Percentiles rank a stretch among this genome's conserved stretches.
Conservation (phyloP, 495 filamentous ascomycete species). For the Hypomontagnella monticulosa region DNA sequence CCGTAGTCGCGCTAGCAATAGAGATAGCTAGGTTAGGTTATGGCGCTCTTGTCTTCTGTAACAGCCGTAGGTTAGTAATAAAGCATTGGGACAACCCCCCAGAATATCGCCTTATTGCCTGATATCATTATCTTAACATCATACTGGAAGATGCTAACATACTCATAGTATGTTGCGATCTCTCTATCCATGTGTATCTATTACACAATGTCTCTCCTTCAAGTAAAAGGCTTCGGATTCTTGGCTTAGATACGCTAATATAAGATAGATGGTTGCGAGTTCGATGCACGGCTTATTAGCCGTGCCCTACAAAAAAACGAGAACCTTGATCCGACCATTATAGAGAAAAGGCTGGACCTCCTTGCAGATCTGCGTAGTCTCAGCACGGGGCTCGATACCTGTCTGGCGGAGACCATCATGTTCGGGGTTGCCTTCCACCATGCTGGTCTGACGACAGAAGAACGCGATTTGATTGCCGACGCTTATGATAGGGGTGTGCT, state of each 20-base stretch:
- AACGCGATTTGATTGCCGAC: slow-evolving; percentile 76
- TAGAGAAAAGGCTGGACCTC: slow-evolving; percentile 71
- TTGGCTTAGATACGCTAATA: slow-evolving; percentile 15
- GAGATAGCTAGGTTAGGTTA: slow-evolving; percentile 73
- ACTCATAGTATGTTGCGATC: slow-evolving; percentile 25
- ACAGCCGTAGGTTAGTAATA: slow-evolving; percentile 61
- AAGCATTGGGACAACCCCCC: too few species aligned
- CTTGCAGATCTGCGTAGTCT: slow-evolving; percentile 74
- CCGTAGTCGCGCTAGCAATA: slow-evolving; percentile 73
- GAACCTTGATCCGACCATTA: slow-evolving; percentile 56
- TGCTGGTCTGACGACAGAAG: slow-evolving; percentile 81
- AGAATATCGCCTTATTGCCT: slow-evolving; percentile 8
- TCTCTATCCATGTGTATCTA: neutral
- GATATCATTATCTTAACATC: neutral
- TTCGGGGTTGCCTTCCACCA: slow-evolving; percentile 83
- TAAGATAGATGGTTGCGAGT: slow-evolving; percentile 61
- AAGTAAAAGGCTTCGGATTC: neutral
- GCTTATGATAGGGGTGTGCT: slow-evolving; percentile 77
- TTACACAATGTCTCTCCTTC: neutral
- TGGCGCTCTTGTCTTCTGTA: slow-evolving; percentile 80
- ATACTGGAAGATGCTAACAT: slow-evolving; percentile 19
- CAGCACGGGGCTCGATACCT: slow-evolving; percentile 72
- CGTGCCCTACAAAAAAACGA: slow-evolving; percentile 64
- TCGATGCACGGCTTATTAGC: slow-evolving; percentile 70
- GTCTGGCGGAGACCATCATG: slow-evolving; percentile 69